Base-by-base conservation (phyloP, 2,329 filamentous ascomycete species). In the Fusarium neocosmosporiellum region DNA sequence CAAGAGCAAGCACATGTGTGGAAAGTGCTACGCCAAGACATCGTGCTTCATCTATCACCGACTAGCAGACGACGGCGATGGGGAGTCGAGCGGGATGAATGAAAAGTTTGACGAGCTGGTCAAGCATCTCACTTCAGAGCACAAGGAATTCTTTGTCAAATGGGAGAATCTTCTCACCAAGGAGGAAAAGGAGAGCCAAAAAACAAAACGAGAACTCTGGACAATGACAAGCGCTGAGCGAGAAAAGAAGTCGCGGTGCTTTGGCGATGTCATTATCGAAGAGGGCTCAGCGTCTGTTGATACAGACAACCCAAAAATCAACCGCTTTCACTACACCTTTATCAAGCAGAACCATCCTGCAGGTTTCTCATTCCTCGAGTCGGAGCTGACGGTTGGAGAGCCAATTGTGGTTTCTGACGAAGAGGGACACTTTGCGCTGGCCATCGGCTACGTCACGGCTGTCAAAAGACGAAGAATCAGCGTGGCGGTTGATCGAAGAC, bases 381-480 rank as follows among this genome's bases (percentile, higher is more conserved):
- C 95, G 2, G 95, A 98, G 77, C 89, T 99, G 33, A 90, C 87
- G 2, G 87, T 94, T 29, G 96, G 96, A 46, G 96, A 99, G 78
- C 96, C 96, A 0, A 92, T 98, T 58, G 96, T 99, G n/a, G 89
- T 99, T 5, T 98, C 96, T 0, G 96, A 98, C 76, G 96, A 99
- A 81, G 88, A 94, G 69, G 96, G 96, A 0, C 96, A 99, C 80
- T 99, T 97, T 84, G 96, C 96, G 1, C 88, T 99, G 41, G 95
- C 96, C 0, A 94, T 98, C 74, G 96, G 96, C 3, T 99, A 94
- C 77, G 93, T 98, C 10, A 93, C 93, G 0, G 89, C 93, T 39
- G 91, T 97, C 33, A 90, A 89, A 66, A 93, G 91, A 78, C 88
- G 90, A 46, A 88, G 91, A 69, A 94, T 99, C 73, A 94, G 91